Evolutionary conservation across 805 yeast species (phyloP), one percentile per base, ranked within the genome.

Genomic region (Kuraishia ogatae): DNA sequence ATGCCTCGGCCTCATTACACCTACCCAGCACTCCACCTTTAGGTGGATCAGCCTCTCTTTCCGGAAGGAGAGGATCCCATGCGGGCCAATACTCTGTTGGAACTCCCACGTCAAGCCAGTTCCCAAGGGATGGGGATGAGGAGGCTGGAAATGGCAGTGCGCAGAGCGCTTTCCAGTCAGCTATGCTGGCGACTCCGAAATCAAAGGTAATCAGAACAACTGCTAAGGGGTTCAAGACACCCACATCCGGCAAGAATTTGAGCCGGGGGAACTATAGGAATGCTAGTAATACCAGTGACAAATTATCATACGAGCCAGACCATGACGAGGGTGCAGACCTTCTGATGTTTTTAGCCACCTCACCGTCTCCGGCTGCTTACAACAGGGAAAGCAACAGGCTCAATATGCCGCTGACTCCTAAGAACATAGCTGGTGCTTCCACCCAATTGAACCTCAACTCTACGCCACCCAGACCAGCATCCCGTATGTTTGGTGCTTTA

Each of bases 311-410:
- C 53, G 53, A 53, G 15, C 60, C 62, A 49, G 71, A 68, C 19
- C 64, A 59, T 50, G 70, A 66, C 52, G 94, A 87, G 68, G 96
- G 96, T 15, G 96, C 96, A 1, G 93, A 86, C 66, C 71, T 89
- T 58, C 76, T 89, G 58, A 79, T 89, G 81, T 89, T 81, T 67
- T 73, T 89, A 61, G 96, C 96, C 1, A 54, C 56, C 17, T 54
- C 56, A n/a, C 56, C 56, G 6, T 54, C 56, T 8, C 56, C 56
- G 21, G 51, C 56, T 15, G 22, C 39, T 17, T 43, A 43, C 43
- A 28, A 23, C n/a, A 28, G 35, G 24, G 26, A 21, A 17, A 21
- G 26, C 50, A 21, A 19, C 19, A 29, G 48, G 10, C 48, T 22
- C 20, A 39, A 35, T 17, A 23, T 53, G 49, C 35, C 52, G 29